A percentile compares a stretch with the other conserved stretches of the same genome.
phyloP scores from a whole-genome alignment of 768 basidiomycete species.

The Termitomyces sp. region DNA sequence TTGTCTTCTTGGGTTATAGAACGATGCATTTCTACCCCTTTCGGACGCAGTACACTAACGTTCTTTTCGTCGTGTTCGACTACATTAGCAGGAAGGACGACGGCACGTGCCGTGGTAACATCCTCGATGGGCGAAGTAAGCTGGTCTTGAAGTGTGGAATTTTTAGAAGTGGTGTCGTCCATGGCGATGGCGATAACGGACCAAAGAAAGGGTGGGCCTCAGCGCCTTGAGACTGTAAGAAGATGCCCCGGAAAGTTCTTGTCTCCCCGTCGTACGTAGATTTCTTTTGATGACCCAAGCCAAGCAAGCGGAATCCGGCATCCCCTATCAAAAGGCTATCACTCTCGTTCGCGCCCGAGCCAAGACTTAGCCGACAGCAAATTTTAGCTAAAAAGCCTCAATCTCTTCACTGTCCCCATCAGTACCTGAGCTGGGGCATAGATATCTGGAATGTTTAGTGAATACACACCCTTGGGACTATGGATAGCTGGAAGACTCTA shows the following conservation, averaged over 20 bases:
- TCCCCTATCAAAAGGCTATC: not conserved
- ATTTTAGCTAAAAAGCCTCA: constrained; percentile 35
- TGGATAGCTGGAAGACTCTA: no score
- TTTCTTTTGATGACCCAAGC: not conserved
- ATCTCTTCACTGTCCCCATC: not conserved
- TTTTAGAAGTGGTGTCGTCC: constrained; percentile 13
- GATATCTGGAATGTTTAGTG: not conserved
- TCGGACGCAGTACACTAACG: constrained; percentile 30
- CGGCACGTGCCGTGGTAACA: constrained; percentile 32
- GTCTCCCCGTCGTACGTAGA: not conserved
- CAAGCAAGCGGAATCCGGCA: not conserved
- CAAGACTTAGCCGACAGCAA: constrained; percentile 22
- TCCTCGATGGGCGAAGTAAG: constrained; percentile 24
- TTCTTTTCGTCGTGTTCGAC: constrained; percentile 33
- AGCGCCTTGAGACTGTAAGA: not conserved
- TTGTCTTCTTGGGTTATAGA: constrained; percentile 63
- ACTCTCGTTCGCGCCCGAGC: not conserved
- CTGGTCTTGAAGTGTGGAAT: constrained; percentile 11
- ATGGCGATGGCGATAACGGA: constrained; percentile 8
- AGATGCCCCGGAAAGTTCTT: not conserved
- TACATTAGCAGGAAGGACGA: constrained; percentile 44
- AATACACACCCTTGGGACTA: no score
- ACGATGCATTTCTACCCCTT: constrained; percentile 55
- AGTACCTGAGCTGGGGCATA: not conserved
- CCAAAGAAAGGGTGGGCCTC: not conserved